Base-by-base conservation (phyloP, 1,139 yeast genomes). In the Hyphopichia pseudoburtonii region DNA sequence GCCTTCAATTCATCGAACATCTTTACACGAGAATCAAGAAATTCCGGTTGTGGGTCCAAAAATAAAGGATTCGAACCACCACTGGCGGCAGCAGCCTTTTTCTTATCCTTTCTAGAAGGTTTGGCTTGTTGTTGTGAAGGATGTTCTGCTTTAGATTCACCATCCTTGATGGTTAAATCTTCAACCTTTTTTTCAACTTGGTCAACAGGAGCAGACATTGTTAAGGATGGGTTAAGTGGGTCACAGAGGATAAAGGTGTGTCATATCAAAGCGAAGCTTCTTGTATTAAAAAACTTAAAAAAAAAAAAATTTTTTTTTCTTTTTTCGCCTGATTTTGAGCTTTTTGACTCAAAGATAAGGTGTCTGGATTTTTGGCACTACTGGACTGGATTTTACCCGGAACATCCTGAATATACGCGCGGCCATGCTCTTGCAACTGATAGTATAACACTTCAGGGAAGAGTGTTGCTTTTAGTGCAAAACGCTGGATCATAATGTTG, bases 1-100 rank as follows among this genome's bases (percentile, higher is more conserved):
- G 81, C 80, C 70, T 86, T 86, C 51, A 92, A 76, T 59, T 84
- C 76, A 38, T 89, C 95, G 56, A 90, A 94, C 48, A 90, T 62
- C 52, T 76, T 69, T 55, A 85, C 71, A 67, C 98, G 85, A 46
- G 83, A 80, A 27, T 82, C 89, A 51, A 94, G 76, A 59, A 85
- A 92, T 44, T 67, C 79, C 18, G 96, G 96, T 64, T 83, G 83
- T 21, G 96, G 95, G 44, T 82, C 80, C 51, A 81, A 52, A 47
- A 69, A 76, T 38, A 78, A 63, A 11, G 78, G 70, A 38, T 62
- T 60, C 36, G 60, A 53, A 23, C 57, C 60, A 28, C 51, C 52
- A 22, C 48, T 51, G 6, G 55, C 54, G 10, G 50, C 46, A 33
- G 56, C 52, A 41, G 61, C 59, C 46, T 64, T 62, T 33, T 61